phyloP scores from a whole-genome alignment of 2,329 filamentous ascomycete species.

The Diaporthe sp. region DNA sequence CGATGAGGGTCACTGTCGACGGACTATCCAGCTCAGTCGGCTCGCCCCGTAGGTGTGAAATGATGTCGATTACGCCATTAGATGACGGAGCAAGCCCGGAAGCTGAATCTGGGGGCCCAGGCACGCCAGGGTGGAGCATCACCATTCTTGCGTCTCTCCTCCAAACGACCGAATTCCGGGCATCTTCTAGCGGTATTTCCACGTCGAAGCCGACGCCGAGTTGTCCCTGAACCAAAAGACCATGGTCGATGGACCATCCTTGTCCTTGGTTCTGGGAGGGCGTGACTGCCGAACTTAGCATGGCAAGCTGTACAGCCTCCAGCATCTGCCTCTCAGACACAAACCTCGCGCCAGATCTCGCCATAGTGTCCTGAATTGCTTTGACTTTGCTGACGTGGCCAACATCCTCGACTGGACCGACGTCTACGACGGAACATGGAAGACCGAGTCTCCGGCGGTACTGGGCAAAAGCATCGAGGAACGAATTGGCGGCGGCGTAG shows the following conservation, averaged over 20 bases:
- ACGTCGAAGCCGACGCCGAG: slow-evolving; percentile 44
- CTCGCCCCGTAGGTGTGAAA: no score
- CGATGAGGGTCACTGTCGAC: no score
- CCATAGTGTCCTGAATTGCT: slow-evolving; percentile 39
- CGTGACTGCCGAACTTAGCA: slow-evolving; percentile 36
- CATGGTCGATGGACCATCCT: slow-evolving; percentile 21
- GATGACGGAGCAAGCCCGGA: no score
- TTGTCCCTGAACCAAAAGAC: slow-evolving; percentile 38
- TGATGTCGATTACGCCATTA: no score
- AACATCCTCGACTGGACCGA: slow-evolving; percentile 49
- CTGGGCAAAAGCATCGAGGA: slow-evolving; percentile 49
- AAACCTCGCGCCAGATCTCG: slow-evolving; percentile 40
- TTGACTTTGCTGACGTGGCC: slow-evolving; percentile 43
- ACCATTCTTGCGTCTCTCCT: slow-evolving; percentile 12
- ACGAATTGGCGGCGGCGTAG: slow-evolving; percentile 53
- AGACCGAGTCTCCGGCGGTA: slow-evolving; percentile 48
- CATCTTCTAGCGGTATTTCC: slow-evolving; percentile 42
- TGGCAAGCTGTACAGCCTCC: slow-evolving; percentile 42
- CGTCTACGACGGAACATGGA: slow-evolving; percentile 50
- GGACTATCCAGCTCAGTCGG: no score
- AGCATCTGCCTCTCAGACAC: slow-evolving; percentile 44
- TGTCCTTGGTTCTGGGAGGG: neutral
- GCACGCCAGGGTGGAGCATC: neutral
- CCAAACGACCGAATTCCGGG: neutral
- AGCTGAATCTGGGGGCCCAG: no score